Conservation (phyloP, 495 filamentous ascomycete genomes). For the Baudoinia panamericana region DNA sequence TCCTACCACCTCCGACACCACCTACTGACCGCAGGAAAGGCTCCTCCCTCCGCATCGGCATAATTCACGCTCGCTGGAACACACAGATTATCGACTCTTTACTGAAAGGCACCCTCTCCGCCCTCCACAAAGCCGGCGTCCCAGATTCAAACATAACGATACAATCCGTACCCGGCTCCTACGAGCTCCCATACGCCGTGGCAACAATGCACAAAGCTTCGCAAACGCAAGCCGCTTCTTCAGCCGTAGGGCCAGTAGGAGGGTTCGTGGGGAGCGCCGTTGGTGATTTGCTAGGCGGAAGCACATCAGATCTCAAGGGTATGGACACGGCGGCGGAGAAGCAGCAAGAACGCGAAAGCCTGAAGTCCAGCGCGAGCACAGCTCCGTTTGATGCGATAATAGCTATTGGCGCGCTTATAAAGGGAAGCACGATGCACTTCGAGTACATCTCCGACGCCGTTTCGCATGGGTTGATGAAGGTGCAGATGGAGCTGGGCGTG, state of each 20-base stretch:
- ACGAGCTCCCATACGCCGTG: conserved; percentile 80
- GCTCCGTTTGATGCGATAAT: conserved; percentile 80
- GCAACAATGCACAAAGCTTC: conserved; percentile 39
- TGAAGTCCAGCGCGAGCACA: conserved; percentile 12
- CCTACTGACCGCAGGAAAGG: conserved; percentile 36
- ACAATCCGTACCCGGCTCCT: conserved; percentile 83
- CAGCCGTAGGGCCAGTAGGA: background rate
- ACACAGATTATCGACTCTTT: conserved; percentile 62
- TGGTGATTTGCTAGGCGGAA: conserved; percentile 38
- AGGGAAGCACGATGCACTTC: conserved; percentile 97
- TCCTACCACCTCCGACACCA: background rate
- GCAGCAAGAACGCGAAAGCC: no score
- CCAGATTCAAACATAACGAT: conserved; percentile 74
- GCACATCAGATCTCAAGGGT: conserved; percentile 65
- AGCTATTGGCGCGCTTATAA: conserved; percentile 91
- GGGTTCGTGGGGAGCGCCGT: conserved; percentile 10
- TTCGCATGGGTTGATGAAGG: conserved; percentile 81
- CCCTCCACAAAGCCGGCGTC: conserved; percentile 58
- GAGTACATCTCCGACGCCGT: conserved; percentile 94
- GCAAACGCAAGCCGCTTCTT: conserved; percentile 4
- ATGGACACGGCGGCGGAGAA: conserved; percentile 32
- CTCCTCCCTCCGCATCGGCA: conserved; percentile 74
- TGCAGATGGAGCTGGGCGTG: conserved; percentile 74
- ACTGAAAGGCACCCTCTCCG: conserved; percentile 55
- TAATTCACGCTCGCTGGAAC: conserved; percentile 96